These are phyloP conservation scores for Yarrowia sp. DNA, from an alignment of 805 yeast genomes.

Conservation along the genomic window DNA sequence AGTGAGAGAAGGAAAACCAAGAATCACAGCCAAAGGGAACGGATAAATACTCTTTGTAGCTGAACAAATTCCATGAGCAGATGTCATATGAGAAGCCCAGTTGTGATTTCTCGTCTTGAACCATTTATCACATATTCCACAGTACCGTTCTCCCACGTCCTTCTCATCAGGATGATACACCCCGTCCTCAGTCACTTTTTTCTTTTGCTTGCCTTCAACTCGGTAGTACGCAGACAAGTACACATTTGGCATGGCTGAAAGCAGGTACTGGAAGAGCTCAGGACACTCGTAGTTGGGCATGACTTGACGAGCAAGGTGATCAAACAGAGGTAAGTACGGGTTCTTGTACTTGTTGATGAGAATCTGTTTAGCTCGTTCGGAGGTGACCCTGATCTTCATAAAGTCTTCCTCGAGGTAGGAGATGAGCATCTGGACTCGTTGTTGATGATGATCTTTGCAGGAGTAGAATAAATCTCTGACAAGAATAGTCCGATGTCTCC, in stretches of 20 bases:
- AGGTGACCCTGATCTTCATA: background rate
- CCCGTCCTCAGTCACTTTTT: background rate
- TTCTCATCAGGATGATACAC: background rate
- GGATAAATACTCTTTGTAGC: constrained; percentile 11
- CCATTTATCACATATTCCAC: background rate
- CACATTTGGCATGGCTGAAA: background rate
- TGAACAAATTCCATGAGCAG: constrained; percentile 7
- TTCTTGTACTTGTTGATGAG: background rate
- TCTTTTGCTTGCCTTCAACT: background rate
- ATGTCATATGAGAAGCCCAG: constrained; percentile 10
- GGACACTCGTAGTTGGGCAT: background rate
- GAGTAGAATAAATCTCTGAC: background rate
- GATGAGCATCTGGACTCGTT: background rate
- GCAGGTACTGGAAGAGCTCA: background rate
- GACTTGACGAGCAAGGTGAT: background rate
- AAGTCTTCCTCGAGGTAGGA: background rate
- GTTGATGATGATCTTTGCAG: background rate
- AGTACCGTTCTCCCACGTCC: constrained; percentile 22
- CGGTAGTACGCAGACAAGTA: constrained; percentile 1
- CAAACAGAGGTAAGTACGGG: constrained; percentile 3
- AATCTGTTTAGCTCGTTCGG: background rate
- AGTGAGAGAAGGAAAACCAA: background rate
- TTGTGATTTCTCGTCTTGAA: constrained; percentile 15
- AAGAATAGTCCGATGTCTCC: background rate
- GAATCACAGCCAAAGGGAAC: background rate